These are phyloP conservation scores for Penicillium sp. DNA, from an alignment of 2,329 filamentous ascomycete genomes.

Conservation along the genomic window DNA sequence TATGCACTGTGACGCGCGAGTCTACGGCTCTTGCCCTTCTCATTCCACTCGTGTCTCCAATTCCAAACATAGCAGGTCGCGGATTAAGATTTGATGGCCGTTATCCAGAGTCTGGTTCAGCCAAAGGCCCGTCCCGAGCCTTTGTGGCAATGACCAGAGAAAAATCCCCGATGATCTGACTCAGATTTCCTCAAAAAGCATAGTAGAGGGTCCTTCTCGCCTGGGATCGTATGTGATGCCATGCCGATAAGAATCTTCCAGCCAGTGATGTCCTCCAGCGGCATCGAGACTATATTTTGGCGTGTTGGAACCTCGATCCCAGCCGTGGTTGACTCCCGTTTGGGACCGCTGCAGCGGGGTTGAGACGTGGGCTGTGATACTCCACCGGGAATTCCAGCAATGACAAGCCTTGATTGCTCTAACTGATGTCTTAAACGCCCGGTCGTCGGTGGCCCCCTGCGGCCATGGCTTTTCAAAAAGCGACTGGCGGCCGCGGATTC, in stretches of 20 bases:
- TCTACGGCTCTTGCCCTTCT: too few species aligned
- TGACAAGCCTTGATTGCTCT: conserved; percentile 4
- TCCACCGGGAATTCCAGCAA: conserved; percentile 13
- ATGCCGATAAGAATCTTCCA: neutral
- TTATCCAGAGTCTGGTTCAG: conserved; percentile 22
- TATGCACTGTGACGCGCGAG: too few species aligned
- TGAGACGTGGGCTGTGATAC: conserved; percentile 13
- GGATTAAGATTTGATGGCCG: conserved; percentile 4
- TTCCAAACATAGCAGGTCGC: neutral
- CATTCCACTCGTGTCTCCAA: neutral
- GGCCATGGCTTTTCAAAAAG: conserved; percentile 13
- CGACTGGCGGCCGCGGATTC: conserved; percentile 9
- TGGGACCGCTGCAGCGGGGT: conserved; percentile 11
- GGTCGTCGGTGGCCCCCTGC: conserved; percentile 2
- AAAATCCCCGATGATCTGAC: conserved; percentile 1
- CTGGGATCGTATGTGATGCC: neutral
- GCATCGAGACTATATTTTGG: neutral
- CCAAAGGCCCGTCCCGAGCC: conserved; percentile 28
- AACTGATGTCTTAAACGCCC: conserved; percentile 11
- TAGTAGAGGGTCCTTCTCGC: conserved; percentile 1
- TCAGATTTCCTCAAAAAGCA: conserved; percentile 1
- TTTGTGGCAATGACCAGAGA: conserved; percentile 6
- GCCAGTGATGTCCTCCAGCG: conserved; percentile 2
- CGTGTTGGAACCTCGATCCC: conserved; percentile 1
- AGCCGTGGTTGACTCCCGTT: conserved; percentile 4